phyloP scores from a whole-genome alignment of 805 yeast species.

The Cyberlindnera mrakii region DNA sequence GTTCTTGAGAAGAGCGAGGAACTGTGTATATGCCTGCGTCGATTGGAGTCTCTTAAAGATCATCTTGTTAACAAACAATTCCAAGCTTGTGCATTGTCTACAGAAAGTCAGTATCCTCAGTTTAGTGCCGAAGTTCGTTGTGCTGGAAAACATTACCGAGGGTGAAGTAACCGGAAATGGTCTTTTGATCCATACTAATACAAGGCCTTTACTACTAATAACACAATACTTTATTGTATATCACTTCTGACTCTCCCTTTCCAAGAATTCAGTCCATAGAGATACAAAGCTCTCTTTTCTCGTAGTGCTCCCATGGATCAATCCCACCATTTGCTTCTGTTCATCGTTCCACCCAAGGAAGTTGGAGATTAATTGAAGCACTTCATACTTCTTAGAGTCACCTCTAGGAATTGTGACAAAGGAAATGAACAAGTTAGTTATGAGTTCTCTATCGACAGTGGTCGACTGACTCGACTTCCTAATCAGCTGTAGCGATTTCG shows the following conservation, averaged over 20 bases:
- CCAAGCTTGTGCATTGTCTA: too few species aligned
- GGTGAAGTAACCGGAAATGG: too few species aligned
- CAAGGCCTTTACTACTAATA: too few species aligned
- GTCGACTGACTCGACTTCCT: constrained; percentile 72
- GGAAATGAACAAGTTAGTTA: constrained; percentile 79
- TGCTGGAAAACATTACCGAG: too few species aligned
- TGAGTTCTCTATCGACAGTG: constrained; percentile 79
- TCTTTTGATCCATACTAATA: too few species aligned
- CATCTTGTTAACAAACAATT: background rate
- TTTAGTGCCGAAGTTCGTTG: too few species aligned
- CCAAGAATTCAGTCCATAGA: constrained; percentile 75
- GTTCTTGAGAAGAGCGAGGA: constrained; percentile 31
- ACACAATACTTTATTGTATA: too few species aligned
- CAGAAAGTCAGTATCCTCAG: too few species aligned
- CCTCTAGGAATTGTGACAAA: constrained; percentile 86
- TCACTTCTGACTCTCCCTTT: constrained; percentile 47
- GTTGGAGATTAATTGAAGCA: constrained; percentile 74
- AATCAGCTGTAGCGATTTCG: constrained; percentile 84
- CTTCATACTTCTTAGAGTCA: constrained; percentile 92
- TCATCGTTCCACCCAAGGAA: constrained; percentile 86
- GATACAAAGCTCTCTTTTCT: constrained; percentile 52
- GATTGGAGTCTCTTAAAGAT: constrained; percentile 26
- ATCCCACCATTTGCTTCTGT: constrained; percentile 34
- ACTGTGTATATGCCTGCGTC: constrained; percentile 28
- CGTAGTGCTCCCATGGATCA: constrained; percentile 1